Evolutionary conservation across 108 stramenopile species (phyloP).

Genomic region (Skeletonema tropicum): DNA sequence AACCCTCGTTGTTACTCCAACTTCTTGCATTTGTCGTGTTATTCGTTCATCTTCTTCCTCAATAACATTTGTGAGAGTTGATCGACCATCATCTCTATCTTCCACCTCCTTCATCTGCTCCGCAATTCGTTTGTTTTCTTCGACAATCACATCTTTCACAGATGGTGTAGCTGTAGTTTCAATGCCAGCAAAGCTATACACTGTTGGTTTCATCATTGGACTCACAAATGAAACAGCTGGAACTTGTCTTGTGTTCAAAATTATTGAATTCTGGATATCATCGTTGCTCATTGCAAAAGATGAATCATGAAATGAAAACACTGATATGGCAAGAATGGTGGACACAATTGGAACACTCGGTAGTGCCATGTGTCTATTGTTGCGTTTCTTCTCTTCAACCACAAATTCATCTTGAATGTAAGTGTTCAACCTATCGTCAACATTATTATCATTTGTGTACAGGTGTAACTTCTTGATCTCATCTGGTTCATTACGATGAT

Average conservation of each 20-base stretch:
- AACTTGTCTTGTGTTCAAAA: background rate
- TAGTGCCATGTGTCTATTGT: background rate
- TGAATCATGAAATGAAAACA: background rate
- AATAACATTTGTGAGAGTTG: background rate
- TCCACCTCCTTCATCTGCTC: background rate
- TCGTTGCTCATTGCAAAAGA: background rate
- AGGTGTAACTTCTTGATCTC: background rate
- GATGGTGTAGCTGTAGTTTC: background rate
- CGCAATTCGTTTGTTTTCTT: background rate
- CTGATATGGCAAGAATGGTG: background rate
- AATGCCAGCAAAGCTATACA: background rate
- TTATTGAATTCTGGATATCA: background rate
- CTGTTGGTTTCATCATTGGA: background rate
- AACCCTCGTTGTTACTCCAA: background rate
- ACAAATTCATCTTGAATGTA: background rate
- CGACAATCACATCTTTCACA: background rate
- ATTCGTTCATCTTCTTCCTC: constrained; percentile 1
- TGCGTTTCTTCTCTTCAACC: background rate
- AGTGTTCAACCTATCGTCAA: background rate
- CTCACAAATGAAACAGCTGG: background rate
- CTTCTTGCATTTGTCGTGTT: background rate
- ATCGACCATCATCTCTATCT: background rate
- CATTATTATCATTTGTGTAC: no score
- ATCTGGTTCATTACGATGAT: background rate
- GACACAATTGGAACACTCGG: background rate